phyloP scores from a whole-genome alignment of 1,284 basidiomycete species.

The Porodaedalea pini region DNA sequence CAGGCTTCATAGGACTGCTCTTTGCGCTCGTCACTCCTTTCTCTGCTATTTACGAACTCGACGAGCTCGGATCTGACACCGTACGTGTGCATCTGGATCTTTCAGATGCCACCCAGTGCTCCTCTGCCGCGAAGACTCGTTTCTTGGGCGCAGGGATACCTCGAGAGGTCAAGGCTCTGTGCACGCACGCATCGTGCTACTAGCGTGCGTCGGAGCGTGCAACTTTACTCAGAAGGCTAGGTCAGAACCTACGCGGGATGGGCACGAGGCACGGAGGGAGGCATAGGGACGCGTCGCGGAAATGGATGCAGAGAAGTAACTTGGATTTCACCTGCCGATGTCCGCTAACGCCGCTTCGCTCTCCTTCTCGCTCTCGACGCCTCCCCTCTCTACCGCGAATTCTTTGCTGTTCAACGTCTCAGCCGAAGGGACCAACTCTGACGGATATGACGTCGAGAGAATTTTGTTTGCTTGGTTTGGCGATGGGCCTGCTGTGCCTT shows the following conservation, averaged over 20 bases:
- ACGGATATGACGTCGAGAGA: constrained; percentile 86
- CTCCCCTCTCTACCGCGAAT: constrained; percentile 28
- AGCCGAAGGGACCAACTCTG: constrained; percentile 64
- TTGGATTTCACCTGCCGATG: constrained; percentile 54
- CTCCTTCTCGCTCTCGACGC: constrained; percentile 26
- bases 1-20: constrained; percentile 52
- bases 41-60: constrained; percentile 77
- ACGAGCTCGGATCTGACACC: constrained; percentile 79
- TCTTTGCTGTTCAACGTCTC: constrained; percentile 33
- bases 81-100: constrained; percentile 77
- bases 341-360: constrained; percentile 21
- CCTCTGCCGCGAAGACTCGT: constrained; percentile 77
- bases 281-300: constrained; percentile 71
- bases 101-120: constrained; percentile 52
- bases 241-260: constrained; percentile 71
- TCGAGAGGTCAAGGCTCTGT: constrained; percentile 55
- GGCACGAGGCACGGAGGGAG: constrained; percentile 45
- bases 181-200: constrained; percentile 70
- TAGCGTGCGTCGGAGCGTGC: constrained; percentile 70
- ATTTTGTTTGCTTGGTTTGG: constrained; percentile 79
- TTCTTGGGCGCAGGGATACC: constrained; percentile 86
- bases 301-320: constrained; percentile 65
- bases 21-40: constrained; percentile 66
- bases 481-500: constrained; percentile 46
- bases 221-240: constrained; percentile 79